Evolutionary conservation across 2,329 filamentous ascomycete genomes (phyloP).

Genomic region (Emmonsiellopsis sp.): DNA sequence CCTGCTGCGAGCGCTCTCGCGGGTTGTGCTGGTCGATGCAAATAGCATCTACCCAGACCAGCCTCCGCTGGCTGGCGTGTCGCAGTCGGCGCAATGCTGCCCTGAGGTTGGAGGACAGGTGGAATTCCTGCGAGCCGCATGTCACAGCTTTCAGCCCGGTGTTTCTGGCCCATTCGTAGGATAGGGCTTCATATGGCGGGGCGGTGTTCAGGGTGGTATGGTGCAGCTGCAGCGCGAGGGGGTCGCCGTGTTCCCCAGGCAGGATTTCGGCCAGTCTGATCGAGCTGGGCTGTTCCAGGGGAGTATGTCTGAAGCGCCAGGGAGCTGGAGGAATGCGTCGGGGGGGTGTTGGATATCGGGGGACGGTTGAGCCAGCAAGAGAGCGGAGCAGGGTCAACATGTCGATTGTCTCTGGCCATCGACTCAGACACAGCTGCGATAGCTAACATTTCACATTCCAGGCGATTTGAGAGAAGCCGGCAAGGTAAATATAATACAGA

Average conservation of each 20-base stretch:
- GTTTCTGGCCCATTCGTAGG: constrained; percentile 5
- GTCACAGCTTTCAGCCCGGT: background rate
- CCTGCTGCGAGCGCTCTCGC: constrained; percentile 10
- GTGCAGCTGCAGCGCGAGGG: background rate
- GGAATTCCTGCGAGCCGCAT: constrained; percentile 1
- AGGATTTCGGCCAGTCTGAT: constrained; percentile 2
- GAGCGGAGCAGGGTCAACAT: background rate
- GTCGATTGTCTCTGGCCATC: too few relatives aligned
- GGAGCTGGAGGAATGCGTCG: background rate
- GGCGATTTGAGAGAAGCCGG: too few relatives aligned
- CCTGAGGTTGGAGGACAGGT: constrained; percentile 3
- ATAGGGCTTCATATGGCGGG: constrained; percentile 5
- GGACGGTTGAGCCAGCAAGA: background rate
- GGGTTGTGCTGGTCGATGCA: constrained; percentile 11
- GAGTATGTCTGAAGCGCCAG: background rate
- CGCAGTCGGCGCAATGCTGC: constrained; percentile 2
- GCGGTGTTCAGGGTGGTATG: background rate
- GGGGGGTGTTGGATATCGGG: background rate
- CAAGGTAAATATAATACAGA: too few relatives aligned
- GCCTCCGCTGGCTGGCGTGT: background rate
- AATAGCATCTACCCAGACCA: constrained; percentile 12
- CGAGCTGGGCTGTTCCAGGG: background rate
- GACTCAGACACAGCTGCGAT: too few relatives aligned
- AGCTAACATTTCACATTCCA: too few relatives aligned
- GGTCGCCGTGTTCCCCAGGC: background rate